Base-by-base conservation (phyloP, 83 land plant genomes). In the Diphasiastrum complanatum region DNA sequence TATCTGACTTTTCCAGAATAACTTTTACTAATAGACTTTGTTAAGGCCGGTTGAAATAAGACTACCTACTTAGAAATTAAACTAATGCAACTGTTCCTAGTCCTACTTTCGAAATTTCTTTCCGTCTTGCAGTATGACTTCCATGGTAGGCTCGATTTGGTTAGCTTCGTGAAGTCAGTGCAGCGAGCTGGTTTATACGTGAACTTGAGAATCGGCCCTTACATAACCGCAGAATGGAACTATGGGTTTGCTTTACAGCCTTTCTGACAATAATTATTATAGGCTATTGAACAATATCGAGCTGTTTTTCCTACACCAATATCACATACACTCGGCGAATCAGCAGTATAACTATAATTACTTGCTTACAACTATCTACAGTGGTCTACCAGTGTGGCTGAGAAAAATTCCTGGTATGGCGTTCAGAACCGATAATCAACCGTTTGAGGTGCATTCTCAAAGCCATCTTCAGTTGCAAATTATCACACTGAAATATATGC, bases 181-280 rank as follows among this genome's bases (percentile, higher is more conserved):
- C 83, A 73, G 31, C 33, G 69, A 20, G 49, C 51, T 64, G 93
- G 89, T 6, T 83, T 87, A 25, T 84, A 78, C 70, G 47, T 83
- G 47, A 77, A 69, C 71, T 81, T 86, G 1, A 78, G 93, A 0
- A 84, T 87, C 4, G 93, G 93, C 41, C 93, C 93, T 51, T 87
- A 84, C 70, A 85, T 75, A 0, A 84, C 89, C 72, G 93, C 93
- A 18, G 93, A 87, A 61, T 87, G 93, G 93, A 87, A 87, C 53
- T 87, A 84, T 51, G 93, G 93, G 93, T 87, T 31, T 20, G n/a
- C 45, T 60, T 18, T 41, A 20, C 28, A 19, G 4, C 25, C 20
- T 6, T 40, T 2, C 16, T n/a, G n/a, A n/a, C n/a, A n/a, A n/a
- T n/a, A n/a, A n/a, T n/a, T n/a, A n/a, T n/a, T n/a, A n/a, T n/a